Conservation (phyloP, 805 yeast genomes). For the Suhomyces faveliae region DNA sequence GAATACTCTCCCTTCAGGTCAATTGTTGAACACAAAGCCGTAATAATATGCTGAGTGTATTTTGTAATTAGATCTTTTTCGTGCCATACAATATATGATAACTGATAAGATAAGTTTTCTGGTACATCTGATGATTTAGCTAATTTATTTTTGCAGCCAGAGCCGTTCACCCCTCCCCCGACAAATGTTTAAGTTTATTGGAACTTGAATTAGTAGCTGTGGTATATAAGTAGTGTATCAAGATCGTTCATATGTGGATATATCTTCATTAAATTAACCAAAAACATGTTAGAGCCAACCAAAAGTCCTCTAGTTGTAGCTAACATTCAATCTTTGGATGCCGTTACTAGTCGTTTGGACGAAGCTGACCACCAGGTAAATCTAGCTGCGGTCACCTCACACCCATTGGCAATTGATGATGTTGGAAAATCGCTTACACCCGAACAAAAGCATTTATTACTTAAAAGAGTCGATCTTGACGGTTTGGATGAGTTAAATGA, state of each 20-base stretch:
- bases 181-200: too few species aligned
- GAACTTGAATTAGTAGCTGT: not conserved
- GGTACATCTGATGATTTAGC: too few species aligned
- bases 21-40: not conserved
- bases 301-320: not conserved
- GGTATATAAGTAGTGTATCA: not conserved
- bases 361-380: conserved; percentile 14
- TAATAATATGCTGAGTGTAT: not conserved
- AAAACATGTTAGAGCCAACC: not conserved
- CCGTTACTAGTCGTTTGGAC: conserved; percentile 5
- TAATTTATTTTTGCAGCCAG: too few species aligned
- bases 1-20: not conserved
- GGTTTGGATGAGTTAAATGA: conserved; percentile 26
- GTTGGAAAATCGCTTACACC: conserved; percentile 24
- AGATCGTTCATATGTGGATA: not conserved
- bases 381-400: conserved; percentile 17
- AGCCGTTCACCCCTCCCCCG: not conserved
- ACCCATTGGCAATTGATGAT: conserved; percentile 24
- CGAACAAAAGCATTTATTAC: conserved; percentile 25
- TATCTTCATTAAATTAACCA: too few species aligned
- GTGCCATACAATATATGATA: not conserved
- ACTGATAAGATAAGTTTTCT: too few species aligned
- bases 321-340: not conserved
- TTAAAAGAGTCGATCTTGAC: conserved; percentile 25
- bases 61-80: not conserved